A percentile compares a stretch with the other conserved stretches of the same genome.
phyloP scores from a whole-genome alignment of 345 rosid species.

The Eucalyptus sp. region DNA sequence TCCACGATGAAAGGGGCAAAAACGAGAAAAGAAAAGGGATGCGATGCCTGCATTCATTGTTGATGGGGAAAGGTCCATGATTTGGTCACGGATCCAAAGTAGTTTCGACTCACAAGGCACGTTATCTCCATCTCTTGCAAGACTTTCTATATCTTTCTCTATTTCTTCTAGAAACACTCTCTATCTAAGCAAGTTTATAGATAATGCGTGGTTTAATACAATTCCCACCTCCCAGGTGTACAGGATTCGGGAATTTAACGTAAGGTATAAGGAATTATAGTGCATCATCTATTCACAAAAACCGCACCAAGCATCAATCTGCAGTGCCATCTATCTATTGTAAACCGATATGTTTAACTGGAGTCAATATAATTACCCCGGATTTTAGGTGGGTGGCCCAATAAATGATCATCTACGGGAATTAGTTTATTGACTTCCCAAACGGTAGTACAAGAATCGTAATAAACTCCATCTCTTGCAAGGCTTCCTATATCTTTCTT shows the following conservation, averaged over 20 bases:
- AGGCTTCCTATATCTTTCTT: background rate
- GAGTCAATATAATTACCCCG: accelerated
- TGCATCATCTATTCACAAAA: background rate
- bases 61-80: background rate
- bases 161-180: background rate
- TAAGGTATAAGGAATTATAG: background rate
- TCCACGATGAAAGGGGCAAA: background rate
- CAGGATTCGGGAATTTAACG: background rate
- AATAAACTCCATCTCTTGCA: background rate
- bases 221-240: background rate
- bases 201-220: background rate
- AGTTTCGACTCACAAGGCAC: background rate
- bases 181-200: background rate
- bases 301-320: background rate
- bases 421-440: background rate
- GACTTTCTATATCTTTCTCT: background rate
- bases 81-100: background rate
- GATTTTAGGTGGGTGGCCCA: background rate
- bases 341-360: background rate
- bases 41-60: background rate
- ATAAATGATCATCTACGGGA: background rate
- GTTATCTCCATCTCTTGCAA: background rate
- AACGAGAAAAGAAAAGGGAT: background rate
- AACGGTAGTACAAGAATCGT: background rate
- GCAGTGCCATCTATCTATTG: accelerated